phyloP scores from a whole-genome alignment of 2,329 filamentous ascomycete genomes.

The Exophiala viscosa region DNA sequence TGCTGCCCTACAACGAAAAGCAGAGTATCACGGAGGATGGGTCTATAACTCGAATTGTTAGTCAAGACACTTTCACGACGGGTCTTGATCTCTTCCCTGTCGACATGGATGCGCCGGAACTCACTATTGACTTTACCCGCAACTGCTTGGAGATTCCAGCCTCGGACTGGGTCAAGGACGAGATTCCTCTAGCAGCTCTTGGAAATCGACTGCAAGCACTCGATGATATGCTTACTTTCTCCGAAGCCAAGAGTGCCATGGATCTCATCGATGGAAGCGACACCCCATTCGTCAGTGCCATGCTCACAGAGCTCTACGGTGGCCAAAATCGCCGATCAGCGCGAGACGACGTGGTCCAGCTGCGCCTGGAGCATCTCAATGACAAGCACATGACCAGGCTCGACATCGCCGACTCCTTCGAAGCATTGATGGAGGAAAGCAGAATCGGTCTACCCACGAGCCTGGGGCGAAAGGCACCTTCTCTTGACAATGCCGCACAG shows the following conservation, averaged over 20 bases:
- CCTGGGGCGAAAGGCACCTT: conserved; percentile 52
- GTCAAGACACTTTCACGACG: conserved; percentile 69
- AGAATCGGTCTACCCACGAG: conserved; percentile 33
- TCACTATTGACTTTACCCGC: conserved; percentile 16
- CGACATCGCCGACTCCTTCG: conserved; percentile 46
- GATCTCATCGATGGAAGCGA: conserved; percentile 15
- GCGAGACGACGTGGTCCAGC: conserved; percentile 5
- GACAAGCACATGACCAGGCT: conserved; percentile 17
- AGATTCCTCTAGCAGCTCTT: conserved; percentile 56
- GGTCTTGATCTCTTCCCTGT: conserved; percentile 66
- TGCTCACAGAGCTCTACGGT: conserved; percentile 2
- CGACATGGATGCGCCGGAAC: conserved; percentile 9
- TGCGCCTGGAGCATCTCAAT: conserved; percentile 30
- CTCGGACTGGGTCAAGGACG: conserved; percentile 28
- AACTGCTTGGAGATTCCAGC: conserved; percentile 14
- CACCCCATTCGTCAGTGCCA: conserved; percentile 6
- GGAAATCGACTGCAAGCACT: conserved; percentile 58
- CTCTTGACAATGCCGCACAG: conserved; percentile 68
- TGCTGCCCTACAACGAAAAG: conserved; percentile 72
- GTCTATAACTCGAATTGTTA: conserved; percentile 67
- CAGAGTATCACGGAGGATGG: conserved; percentile 61
- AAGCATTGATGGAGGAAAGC: conserved; percentile 46
- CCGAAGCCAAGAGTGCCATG: conserved; percentile 19
- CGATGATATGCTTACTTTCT: conserved; percentile 42
- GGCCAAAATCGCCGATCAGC: conserved; percentile 1